Conservation (phyloP, 2,329 filamentous ascomycete species). For the Ophiobolus disseminans region DNA sequence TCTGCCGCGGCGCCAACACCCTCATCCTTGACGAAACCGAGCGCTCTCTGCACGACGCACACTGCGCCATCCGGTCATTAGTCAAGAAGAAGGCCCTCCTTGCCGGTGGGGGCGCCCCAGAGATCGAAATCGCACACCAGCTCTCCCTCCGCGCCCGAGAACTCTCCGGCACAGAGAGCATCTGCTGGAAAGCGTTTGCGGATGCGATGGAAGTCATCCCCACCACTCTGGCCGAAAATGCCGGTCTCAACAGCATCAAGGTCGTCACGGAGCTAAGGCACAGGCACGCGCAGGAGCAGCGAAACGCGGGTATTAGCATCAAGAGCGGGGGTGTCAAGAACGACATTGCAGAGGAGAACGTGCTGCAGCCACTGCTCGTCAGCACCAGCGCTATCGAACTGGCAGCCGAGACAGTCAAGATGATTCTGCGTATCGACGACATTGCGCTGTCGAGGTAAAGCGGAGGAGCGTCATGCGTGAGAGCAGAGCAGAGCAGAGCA, state of each 20-base stretch:
- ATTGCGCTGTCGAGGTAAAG: constrained; percentile 60
- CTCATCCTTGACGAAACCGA: constrained; percentile 97
- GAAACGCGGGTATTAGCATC: constrained; percentile 96
- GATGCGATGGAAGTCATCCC: constrained; percentile 97
- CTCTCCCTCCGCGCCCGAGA: constrained; percentile 82
- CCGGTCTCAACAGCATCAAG: constrained; percentile 97
- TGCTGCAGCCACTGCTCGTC: constrained; percentile 92
- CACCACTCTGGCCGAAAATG: constrained; percentile 95
- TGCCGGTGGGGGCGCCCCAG: constrained; percentile 92
- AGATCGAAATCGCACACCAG: constrained; percentile 93
- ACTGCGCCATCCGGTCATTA: constrained; percentile 94
- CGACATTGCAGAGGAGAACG: constrained; percentile 96
- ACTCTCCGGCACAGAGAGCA: constrained; percentile 88
- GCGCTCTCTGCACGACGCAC: constrained; percentile 93
- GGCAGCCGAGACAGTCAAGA: constrained; percentile 98
- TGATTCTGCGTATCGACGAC: constrained; percentile 77
- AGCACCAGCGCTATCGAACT: constrained; percentile 97
- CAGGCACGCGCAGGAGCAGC: constrained; percentile 92
- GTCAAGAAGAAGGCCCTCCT: constrained; percentile 99
- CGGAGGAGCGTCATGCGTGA: neutral
- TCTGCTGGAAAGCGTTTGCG: constrained; percentile 99
- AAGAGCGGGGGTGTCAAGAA: constrained; percentile 96
- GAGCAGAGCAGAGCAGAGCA: neutral
- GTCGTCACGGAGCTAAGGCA: constrained; percentile 96
- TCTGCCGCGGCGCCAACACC: constrained; percentile 91